Conservation (phyloP, 768 basidiomycete genomes). For the Piloderma croceum region DNA sequence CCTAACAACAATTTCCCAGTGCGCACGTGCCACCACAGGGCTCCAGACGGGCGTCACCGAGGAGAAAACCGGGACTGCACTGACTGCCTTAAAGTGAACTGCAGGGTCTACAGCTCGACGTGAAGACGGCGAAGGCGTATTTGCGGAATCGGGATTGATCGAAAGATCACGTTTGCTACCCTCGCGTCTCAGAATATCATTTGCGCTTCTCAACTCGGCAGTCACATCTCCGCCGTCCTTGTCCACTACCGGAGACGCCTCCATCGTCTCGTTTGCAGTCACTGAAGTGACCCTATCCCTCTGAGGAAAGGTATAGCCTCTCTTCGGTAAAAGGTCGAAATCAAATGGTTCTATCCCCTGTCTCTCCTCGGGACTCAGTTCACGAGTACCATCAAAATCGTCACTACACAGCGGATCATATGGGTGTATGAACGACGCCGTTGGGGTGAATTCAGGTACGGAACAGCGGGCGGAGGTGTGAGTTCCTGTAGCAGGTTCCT, state of each 20-base stretch:
- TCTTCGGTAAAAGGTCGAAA: conserved; percentile 47
- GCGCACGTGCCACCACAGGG: conserved; percentile 67
- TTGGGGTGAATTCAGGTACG: not conserved
- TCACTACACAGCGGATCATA: conserved; percentile 32
- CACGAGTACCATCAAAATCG: conserved; percentile 24
- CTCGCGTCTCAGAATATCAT: no score
- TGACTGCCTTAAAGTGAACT: conserved; percentile 38
- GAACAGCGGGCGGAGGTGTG: conserved; percentile 4
- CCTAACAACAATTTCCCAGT: conserved; percentile 79
- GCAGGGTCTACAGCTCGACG: no score
- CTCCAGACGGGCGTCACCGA: conserved; percentile 62
- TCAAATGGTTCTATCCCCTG: conserved; percentile 42
- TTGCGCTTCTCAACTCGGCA: no score
- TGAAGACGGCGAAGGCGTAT: no score
- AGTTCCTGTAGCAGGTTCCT: conserved; percentile 22
- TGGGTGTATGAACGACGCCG: conserved; percentile 42
- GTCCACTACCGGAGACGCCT: no score
- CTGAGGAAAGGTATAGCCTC: no score
- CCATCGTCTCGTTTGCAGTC: no score
- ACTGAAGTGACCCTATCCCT: no score
- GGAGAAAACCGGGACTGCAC: conserved; percentile 64
- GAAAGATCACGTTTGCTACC: no score
- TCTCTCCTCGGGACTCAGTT: conserved; percentile 29
- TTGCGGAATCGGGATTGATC: no score
- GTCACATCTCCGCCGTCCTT: no score